Evolutionary conservation across 1,139 yeast genomes (phyloP), one percentile per base, ranked within the genome.

Genomic region (Geotrichum candidum): DNA sequence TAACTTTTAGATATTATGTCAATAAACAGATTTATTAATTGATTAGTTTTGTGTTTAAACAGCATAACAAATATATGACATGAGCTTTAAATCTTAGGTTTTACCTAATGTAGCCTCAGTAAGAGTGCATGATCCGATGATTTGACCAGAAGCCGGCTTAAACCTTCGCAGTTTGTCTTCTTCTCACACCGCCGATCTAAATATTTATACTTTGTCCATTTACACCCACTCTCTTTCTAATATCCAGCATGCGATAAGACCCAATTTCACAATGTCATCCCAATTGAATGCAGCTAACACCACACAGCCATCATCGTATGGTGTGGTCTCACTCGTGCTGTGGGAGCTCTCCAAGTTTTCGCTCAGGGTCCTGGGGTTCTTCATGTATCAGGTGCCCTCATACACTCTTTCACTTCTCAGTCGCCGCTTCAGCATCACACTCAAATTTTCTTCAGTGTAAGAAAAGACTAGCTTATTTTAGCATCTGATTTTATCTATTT

Each of bases 371-470:
- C 10, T 61, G 31, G 53, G 62, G 13, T 27, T 67, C 9, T 41
- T 68, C 5, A 54, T 71, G 2, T 58, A 57, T 41, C 48, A 48
- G 15, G 45, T 60, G 10, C 63, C 60, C 38, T 53, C 61, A 3
- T 60, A 57, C 51, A 15, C 50, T 6, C 35, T 60, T 11, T 33
- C 56, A 10, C 56, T 61, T 10, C 54, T 63, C 31, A 66, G 72
- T 27, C 58, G 61, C 48, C 68, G 70, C 33, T 63, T 70, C 61
- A 70, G 68, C 63, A 63, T 70, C 29, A 68, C 73, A 9, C 64
- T 70, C 35, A 68, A 66, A 27, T 65, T 70, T 50, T 68, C 72
- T 1, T 68, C 71, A 25, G 25, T 70, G 72, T 70, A 63, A 61
- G 72, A 68, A 23, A 15, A 3, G 18, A 15, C 31, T 18, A 9